Percentiles rank a stretch among this genome's conserved stretches.
phyloP scores from a whole-genome alignment of 305 asterid genomes.

The Fraxinus albicans region DNA sequence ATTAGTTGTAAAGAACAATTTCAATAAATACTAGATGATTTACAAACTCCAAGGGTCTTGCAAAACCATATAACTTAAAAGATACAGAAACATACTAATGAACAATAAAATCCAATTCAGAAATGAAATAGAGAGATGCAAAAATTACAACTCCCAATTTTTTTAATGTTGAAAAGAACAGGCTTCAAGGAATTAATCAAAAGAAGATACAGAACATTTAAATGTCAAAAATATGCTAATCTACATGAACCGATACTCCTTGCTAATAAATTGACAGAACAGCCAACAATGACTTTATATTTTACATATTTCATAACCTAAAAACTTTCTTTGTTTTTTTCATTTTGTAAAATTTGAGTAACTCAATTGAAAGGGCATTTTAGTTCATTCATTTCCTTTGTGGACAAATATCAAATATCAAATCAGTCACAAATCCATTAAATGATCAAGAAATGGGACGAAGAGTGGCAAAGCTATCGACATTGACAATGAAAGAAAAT shows the following conservation, averaged over 20 bases:
- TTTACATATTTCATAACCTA: background rate
- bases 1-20: too few relatives aligned
- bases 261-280: background rate
- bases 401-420: background rate
- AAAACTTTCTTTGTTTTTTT: background rate
- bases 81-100: background rate
- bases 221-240: background rate
- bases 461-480: background rate
- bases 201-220: background rate
- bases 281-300: background rate
- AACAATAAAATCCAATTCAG: background rate
- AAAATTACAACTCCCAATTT: background rate
- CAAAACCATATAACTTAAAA: background rate
- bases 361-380: background rate
- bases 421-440: background rate
- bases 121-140: background rate
- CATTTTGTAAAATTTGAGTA: background rate
- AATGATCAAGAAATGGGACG: background rate
- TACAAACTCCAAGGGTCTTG: background rate
- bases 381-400: constrained; percentile 5
- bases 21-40: background rate
- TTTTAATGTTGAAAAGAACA: background rate
- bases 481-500: background rate
- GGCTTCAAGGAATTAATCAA: background rate
- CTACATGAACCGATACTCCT: background rate